These are phyloP conservation scores for Holtermannia corniformis DNA, from an alignment of 768 basidiomycete genomes.

Conservation along the genomic window DNA sequence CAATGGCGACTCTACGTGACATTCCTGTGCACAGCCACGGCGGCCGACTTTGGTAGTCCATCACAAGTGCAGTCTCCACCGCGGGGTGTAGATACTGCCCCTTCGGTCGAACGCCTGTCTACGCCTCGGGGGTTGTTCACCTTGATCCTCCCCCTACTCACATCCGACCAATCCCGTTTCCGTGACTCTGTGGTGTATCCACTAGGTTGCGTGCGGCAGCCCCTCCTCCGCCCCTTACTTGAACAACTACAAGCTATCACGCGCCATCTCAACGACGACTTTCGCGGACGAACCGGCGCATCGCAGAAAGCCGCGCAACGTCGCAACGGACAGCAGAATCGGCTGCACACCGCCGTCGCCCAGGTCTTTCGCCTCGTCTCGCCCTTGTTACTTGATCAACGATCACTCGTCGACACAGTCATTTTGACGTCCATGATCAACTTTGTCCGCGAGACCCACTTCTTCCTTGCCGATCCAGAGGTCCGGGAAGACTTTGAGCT, in stretches of 20 bases:
- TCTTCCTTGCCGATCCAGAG: conserved; percentile 62
- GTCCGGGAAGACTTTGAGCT: conserved; percentile 66
- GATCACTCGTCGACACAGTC: conserved; percentile 58
- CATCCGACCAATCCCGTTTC: conserved; percentile 72
- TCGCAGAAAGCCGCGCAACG: conserved; percentile 49
- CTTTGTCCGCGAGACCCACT: conserved; percentile 73
- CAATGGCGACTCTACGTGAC: conserved; percentile 48
- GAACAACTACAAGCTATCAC: conserved; percentile 75
- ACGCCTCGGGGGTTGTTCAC: conserved; percentile 74
- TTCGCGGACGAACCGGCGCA: conserved; percentile 65
- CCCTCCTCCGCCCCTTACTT: conserved; percentile 65
- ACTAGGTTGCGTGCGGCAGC: conserved; percentile 73
- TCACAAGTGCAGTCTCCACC: conserved; percentile 55
- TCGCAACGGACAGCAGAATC: conserved; percentile 62
- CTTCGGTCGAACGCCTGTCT: conserved; percentile 51
- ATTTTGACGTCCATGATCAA: conserved; percentile 71
- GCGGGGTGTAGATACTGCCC: conserved; percentile 59
- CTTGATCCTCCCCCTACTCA: conserved; percentile 75
- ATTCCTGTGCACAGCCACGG: conserved; percentile 63
- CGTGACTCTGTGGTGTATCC: conserved; percentile 78
- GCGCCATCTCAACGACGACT: conserved; percentile 51
- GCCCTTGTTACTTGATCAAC: conserved; percentile 60
- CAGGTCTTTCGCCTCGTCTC: conserved; percentile 82
- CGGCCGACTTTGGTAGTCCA: conserved; percentile 53
- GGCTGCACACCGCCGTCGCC: conserved; percentile 73